Base-by-base conservation (phyloP, 2,329 filamentous ascomycete genomes). In the Hyphodiscus sp. region DNA sequence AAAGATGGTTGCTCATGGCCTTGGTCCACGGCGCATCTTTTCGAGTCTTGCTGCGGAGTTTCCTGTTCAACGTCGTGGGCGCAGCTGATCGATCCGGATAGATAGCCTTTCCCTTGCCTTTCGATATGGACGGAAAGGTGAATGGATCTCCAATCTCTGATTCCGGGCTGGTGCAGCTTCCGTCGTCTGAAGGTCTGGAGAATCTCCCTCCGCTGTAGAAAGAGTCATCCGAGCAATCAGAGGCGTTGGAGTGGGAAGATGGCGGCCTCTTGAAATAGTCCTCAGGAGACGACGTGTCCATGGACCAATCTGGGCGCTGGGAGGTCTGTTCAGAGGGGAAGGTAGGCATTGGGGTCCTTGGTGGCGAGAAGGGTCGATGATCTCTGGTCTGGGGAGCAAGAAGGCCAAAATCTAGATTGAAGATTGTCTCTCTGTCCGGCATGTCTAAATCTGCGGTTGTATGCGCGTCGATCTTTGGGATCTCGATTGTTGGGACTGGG, bases 1-100 rank as follows among this genome's bases (percentile, higher is more conserved):
- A 87, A 10, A 87, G 69, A 61, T 87, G 83, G 13, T 78, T 72
- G 68, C 75, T 82, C 81, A 86, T 85, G 18, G 80, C 76, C 56
- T 78, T 79, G 4, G 82, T 85, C 83, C 83, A 86, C 0, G 75
- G 76, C 0, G 79, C 78, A 64, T 77, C 58, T 11, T 60, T 65
- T 41, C 62, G 55, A n/a, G 55, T 61, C 57, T 68, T 69, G 57
- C 58, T 64, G 9, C 59, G 61, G 44, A 65, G 52, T 3, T 64
- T 57, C 7, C 48, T 44, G 45, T 67, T 67, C 33, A 66, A 52
- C 10, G 53, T 20, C 10, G 50, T 47, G n/a, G 42, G 44, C 9
- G 23, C 19, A 15, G 42, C 45, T 18, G 48, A 48, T 30, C 53
- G 44, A 9, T 49, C 33, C 20, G 4, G 44, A 42, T 18, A 48